Evolutionary conservation across 2,329 filamentous ascomycete species (phyloP), one percentile per base, ranked within the genome.

Genomic region (Diaporthe australafricana): DNA sequence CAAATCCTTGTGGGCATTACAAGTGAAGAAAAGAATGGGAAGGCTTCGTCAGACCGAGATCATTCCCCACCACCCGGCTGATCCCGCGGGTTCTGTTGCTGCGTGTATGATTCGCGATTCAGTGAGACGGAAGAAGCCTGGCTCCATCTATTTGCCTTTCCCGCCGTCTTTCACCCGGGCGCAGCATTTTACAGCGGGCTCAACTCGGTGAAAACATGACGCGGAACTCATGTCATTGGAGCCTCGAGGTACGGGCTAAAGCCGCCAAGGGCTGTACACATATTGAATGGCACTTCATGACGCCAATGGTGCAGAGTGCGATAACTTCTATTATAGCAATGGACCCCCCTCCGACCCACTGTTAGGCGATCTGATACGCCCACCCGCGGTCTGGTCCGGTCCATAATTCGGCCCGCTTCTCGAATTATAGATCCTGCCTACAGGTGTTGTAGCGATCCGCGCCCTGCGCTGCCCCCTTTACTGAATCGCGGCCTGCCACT

Each of bases 391-490:
- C 60, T 63, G 42, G 60, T 30, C 22, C 42, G 60, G 60, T 63
- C 60, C 60, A 63, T 48, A 63, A 25, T 63, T 63, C 60, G 60
- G 60, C 48, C 42, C 60, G 42, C 60, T 48, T n/a, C 42, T 45
- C n/a, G 42, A 63, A 48, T 48, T 27, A 48, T 63, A 35, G 27
- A 63, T 47, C 42, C 25, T 35, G 57, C 32, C n/a, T 16, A 22
- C 25, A 62, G 27, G 32, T 11, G 8, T 1, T 63, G 22, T n/a
- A 3, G 22, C 40, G 56, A 42, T 60, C 22, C 38, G 42, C 56
- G 56, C 38, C 38, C 17, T 42, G 56, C 27, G 6, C 56, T 22
- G 42, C n/a, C 42, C 60, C 60, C 60, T 63, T 63, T 12, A 48
- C 57, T 63, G 57, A 63, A 22, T 63, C 57, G 42, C 14, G 57